Base-by-base conservation (phyloP, 306 rosid species). In the Fragaria vesca region DNA sequence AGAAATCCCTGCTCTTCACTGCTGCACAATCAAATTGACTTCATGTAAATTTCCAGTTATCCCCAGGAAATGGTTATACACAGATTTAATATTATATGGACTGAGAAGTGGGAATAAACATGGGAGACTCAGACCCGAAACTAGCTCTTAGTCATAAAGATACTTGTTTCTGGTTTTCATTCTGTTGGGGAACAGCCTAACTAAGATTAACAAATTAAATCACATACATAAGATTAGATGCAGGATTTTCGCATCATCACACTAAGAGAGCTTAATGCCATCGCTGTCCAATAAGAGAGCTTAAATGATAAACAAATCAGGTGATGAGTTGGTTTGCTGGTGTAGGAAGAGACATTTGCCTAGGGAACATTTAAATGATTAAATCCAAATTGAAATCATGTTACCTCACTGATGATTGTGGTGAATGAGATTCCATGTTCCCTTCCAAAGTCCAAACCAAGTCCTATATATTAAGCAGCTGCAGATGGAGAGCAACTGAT, bases 361-460 rank as follows among this genome's bases (percentile, higher is more conserved):
- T 30, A 26, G 21, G 18, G 21, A 7, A 71, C 68, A 54, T 66
- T 30, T 30, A 30, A 30, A 30, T 30, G 30, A 30, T 50, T 66
- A 71, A 67, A 84, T 74, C 82, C 71, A 81, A 78, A 77, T 78
- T 51, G 16, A 42, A 50, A 75, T 40, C 76, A 75, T 52, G 71
- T 79, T 73, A 42, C 48, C 43, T 58, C 68, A 63, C 30, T 74
- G 78, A 69, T 38, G 21, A 34, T 13, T 66, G 69, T 38, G 46
- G 12, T 30, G 17, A 30, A 38, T 12, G 79, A 50, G 80, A 85
- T 71, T 78, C 85, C 71, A n/a, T 85, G 82, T 75, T 73, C 81
- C 74, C 50, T 28, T 20, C 30, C 16, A 36, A 40, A 24, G 3
- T 40, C 17, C 6, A 17, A 47, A 2, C 48, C 71, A 20, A 67